phyloP scores from a whole-genome alignment of 805 yeast genomes.

The Candida glaebosa region DNA sequence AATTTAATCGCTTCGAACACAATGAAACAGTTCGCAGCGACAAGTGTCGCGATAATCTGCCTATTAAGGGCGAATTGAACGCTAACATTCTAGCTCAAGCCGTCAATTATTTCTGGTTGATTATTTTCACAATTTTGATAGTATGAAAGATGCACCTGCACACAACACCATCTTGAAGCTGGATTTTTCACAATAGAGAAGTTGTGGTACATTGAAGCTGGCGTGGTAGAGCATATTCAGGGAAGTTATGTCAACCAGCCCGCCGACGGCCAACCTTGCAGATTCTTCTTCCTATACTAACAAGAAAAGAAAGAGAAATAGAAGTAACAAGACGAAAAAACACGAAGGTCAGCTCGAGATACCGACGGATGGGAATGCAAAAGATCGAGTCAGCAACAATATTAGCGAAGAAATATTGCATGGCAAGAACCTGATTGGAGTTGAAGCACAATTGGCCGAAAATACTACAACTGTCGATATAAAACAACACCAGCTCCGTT shows the following conservation, averaged over 20 bases:
- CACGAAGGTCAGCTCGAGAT: background rate
- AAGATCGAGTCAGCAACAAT: background rate
- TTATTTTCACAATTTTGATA: background rate
- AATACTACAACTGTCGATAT: background rate
- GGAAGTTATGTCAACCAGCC: background rate
- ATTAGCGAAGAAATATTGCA: background rate
- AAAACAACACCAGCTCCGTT: background rate
- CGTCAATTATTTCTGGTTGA: background rate
- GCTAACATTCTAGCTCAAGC: background rate
- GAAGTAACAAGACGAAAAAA: slow-evolving; percentile 12
- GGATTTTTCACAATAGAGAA: background rate
- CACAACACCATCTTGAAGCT: no score
- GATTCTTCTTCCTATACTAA: background rate
- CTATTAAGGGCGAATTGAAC: background rate
- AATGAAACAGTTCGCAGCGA: background rate
- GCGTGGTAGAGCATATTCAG: no score
- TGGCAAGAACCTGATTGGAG: slow-evolving; percentile 3
- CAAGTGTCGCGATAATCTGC: background rate
- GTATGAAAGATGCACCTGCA: background rate
- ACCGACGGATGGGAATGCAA: slow-evolving; percentile 1
- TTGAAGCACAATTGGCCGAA: background rate
- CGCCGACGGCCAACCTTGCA: background rate
- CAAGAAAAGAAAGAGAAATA: slow-evolving; percentile 27
- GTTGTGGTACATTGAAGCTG: no score
- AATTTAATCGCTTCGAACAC: background rate